A percentile compares a stretch with the other conserved stretches of the same genome.
Evolutionary conservation across 2,329 filamentous ascomycete genomes (phyloP).

Genomic region (Macrophomina phaseolina): DNA sequence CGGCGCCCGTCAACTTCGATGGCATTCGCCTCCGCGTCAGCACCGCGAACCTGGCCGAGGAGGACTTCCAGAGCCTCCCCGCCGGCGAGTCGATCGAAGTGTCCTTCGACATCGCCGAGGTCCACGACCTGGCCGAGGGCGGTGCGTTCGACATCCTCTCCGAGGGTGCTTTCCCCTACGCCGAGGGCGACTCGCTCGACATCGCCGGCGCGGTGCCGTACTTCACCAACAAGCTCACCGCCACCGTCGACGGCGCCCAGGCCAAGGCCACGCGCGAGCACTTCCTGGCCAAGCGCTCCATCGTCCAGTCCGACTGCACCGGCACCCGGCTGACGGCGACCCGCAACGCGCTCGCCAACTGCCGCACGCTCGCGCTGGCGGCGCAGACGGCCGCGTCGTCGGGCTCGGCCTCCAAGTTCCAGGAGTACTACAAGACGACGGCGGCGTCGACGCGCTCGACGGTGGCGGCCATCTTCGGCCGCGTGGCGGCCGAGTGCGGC

Average conservation of each 20-base stretch:
- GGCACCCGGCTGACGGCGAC: conserved; percentile 54
- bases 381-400: conserved; percentile 60
- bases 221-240: conserved; percentile 63
- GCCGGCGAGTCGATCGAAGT: conserved; percentile 57
- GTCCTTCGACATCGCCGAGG: conserved; percentile 61
- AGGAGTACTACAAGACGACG: conserved; percentile 69
- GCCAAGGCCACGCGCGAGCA: conserved; percentile 57
- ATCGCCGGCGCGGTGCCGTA: conserved; percentile 63
- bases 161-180: conserved; percentile 62
- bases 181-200: conserved; percentile 57
- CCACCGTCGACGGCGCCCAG: conserved; percentile 62
- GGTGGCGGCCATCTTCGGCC: conserved; percentile 59
- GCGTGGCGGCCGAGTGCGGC: conserved; percentile 62
- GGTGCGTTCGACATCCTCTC: conserved; percentile 64
- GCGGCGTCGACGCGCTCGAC: conserved; percentile 40
- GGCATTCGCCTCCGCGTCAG: conserved; percentile 59
- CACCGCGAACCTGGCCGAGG: conserved; percentile 53
- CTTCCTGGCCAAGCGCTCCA: conserved; percentile 54
- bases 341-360: conserved; percentile 60
- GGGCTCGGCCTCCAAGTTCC: conserved; percentile 53
- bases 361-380: conserved; percentile 58
- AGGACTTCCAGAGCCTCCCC: conserved; percentile 58
- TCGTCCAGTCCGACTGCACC: conserved; percentile 58
- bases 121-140: conserved; percentile 57
- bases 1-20: conserved; percentile 54